Percentiles rank a stretch among this genome's conserved stretches.
These are phyloP conservation scores for Rhodotorula sp. DNA, from an alignment of 1,284 basidiomycete species.

Conservation along the genomic window DNA sequence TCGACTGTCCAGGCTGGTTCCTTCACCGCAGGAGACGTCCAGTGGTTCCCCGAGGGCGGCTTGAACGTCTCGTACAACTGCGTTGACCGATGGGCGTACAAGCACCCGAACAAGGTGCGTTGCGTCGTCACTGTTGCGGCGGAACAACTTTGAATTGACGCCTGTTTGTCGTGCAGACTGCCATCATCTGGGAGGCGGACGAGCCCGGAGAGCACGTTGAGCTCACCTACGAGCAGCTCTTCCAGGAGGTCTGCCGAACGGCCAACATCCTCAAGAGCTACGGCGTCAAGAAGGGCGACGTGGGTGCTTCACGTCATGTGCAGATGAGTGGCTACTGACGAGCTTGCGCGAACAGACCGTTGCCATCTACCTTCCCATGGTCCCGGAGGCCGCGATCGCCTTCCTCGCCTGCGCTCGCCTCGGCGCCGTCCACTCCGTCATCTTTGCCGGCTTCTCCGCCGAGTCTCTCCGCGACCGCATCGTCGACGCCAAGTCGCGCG, in stretches of 20 bases:
- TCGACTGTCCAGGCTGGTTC: constrained; percentile 79
- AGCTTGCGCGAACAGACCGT: constrained; percentile 56
- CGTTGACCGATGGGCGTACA: constrained; percentile 92
- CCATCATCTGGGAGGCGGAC: constrained; percentile 98
- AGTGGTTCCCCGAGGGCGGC: constrained; percentile 70
- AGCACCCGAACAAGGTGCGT: constrained; percentile 78
- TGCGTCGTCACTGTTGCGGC: not conserved
- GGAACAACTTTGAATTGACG: not conserved
- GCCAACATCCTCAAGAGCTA: constrained; percentile 89
- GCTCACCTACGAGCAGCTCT: constrained; percentile 79
- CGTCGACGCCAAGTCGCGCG: constrained; percentile 81
- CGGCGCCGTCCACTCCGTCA: constrained; percentile 96
- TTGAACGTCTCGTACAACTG: constrained; percentile 87
- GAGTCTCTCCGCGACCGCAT: constrained; percentile 93
- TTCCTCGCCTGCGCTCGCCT: constrained; percentile 97
- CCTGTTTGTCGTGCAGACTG: constrained; percentile 57
- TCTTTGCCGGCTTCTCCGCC: constrained; percentile 97
- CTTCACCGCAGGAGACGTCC: constrained; percentile 83
- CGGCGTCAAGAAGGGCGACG: constrained; percentile 95
- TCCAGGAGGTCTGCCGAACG: constrained; percentile 81
- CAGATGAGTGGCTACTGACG: not conserved
- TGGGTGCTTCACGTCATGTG: constrained; percentile 15
- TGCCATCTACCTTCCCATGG: constrained; percentile 66
- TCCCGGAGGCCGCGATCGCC: constrained; percentile 75
- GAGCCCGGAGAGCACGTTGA: constrained; percentile 79